A percentile compares a stretch with the other conserved stretches of the same genome.
Evolutionary conservation across 2,329 filamentous ascomycete species (phyloP).

Genomic region (Exophiala xenobiotica): DNA sequence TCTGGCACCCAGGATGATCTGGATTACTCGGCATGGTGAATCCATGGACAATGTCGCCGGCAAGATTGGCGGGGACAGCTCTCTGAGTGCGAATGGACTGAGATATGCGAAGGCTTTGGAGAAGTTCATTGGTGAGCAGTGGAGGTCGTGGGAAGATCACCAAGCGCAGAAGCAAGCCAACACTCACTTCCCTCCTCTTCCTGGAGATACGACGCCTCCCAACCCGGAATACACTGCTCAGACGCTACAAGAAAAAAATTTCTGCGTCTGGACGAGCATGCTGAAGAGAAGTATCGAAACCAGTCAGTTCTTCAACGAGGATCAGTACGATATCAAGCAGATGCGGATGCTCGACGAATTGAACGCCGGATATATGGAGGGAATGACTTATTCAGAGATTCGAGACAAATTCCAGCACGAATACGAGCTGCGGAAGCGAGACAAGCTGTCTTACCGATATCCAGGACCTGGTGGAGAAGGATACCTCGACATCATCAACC

Average conservation of each 20-base stretch:
- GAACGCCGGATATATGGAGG: slow-evolving; percentile 88
- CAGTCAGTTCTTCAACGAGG: slow-evolving; percentile 87
- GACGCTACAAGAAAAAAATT: slow-evolving; percentile 69
- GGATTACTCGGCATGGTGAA: slow-evolving; percentile 95
- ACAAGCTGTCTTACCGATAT: slow-evolving; percentile 96
- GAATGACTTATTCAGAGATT: slow-evolving; percentile 92
- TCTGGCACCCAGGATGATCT: slow-evolving; percentile 89
- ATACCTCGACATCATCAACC: slow-evolving; percentile 95
- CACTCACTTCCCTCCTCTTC: slow-evolving; percentile 81
- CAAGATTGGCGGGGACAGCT: slow-evolving; percentile 87
- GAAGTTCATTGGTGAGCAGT: slow-evolving; percentile 78
- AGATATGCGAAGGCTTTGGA: slow-evolving; percentile 77
- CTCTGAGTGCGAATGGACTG: slow-evolving; percentile 75
- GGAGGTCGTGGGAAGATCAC: slow-evolving; percentile 76
- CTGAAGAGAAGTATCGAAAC: slow-evolving; percentile 85
- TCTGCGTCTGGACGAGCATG: slow-evolving; percentile 99
- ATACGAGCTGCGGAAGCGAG: slow-evolving; percentile 71
- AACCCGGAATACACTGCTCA: slow-evolving; percentile 71
- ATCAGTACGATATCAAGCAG: slow-evolving; percentile 94
- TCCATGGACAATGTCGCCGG: slow-evolving; percentile 82
- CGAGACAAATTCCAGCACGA: slow-evolving; percentile 75
- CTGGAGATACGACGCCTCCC: slow-evolving; percentile 89
- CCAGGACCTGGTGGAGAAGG: slow-evolving; percentile 94
- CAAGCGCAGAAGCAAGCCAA: slow-evolving; percentile 75
- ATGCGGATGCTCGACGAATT: slow-evolving; percentile 98